Conservation (phyloP, 1,284 basidiomycete genomes). For the Paramarasmius palmivorus region DNA sequence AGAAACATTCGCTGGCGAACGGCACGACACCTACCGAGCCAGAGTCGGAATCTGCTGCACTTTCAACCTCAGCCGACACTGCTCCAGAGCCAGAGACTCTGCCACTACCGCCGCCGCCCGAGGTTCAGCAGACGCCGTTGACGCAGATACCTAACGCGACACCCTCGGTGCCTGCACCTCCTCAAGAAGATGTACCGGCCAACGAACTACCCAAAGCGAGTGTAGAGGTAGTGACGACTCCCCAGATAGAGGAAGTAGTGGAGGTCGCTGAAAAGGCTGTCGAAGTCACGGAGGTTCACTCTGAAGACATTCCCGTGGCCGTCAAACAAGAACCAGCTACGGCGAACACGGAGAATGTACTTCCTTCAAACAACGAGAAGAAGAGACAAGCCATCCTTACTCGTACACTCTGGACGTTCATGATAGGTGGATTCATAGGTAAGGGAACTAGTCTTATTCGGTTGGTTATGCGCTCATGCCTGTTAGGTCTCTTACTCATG, state of each 20-base stretch:
- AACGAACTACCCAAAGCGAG: not conserved
- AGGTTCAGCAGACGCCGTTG: not conserved
- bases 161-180: too few species aligned
- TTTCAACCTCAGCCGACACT: constrained; percentile 6
- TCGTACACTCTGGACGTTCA: constrained; percentile 91
- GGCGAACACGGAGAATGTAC: not conserved
- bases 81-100: not conserved
- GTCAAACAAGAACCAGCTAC: constrained; percentile 18
- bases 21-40: not conserved
- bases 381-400: constrained; percentile 82
- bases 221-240: not conserved
- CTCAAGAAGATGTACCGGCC: too few species aligned
- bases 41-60: not conserved
- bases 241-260: not conserved
- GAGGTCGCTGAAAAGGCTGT: not conserved
- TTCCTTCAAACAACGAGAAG: constrained; percentile 55
- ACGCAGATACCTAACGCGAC: too few species aligned
- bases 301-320: constrained; percentile 11
- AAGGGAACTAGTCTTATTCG: constrained; percentile 14
- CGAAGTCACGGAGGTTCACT: not conserved
- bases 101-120: not conserved
- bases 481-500: constrained; percentile 74
- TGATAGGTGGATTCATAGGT: constrained; percentile 95
- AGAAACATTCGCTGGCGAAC: constrained; percentile 5
- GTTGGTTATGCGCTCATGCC: constrained; percentile 7